Evolutionary conservation across 1,284 basidiomycete species (phyloP).

Genomic region (Apiotrichum gracile): DNA sequence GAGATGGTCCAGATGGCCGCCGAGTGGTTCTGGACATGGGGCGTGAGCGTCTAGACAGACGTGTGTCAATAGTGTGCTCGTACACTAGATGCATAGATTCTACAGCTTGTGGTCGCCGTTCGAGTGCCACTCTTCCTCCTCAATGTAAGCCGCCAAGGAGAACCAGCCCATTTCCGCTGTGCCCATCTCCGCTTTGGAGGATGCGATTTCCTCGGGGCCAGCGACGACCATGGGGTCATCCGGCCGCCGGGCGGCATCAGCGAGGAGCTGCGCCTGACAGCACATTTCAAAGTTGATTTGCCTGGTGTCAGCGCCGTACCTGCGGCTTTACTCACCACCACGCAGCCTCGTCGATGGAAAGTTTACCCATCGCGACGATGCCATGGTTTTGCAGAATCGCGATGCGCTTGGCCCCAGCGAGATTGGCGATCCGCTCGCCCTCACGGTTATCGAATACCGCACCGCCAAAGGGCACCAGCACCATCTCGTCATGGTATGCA

Average conservation of each 20-base stretch:
- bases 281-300: slow-evolving; percentile 41
- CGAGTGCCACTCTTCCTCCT: slow-evolving; percentile 35
- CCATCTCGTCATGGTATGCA: slow-evolving; percentile 32
- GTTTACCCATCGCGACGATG: slow-evolving; percentile 27
- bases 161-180: slow-evolving; percentile 42
- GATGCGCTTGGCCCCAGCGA: slow-evolving; percentile 24
- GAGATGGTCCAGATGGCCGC: slow-evolving; percentile 42
- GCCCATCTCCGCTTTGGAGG: slow-evolving; percentile 37
- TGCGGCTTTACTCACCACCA: slow-evolving; percentile 35
- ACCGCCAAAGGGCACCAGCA: slow-evolving; percentile 39
- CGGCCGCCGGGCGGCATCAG: slow-evolving; percentile 32
- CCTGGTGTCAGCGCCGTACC: slow-evolving; percentile 14
- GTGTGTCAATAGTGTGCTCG: too few relatives aligned
- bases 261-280: slow-evolving; percentile 38
- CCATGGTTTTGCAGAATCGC: slow-evolving; percentile 43
- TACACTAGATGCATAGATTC: too few relatives aligned
- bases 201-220: slow-evolving; percentile 29
- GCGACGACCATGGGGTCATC: slow-evolving; percentile 23
- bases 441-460: slow-evolving; percentile 38
- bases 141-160: slow-evolving; percentile 32
- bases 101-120: slow-evolving; percentile 33
- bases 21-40: slow-evolving; percentile 41
- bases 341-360: slow-evolving; percentile 40
- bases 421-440: slow-evolving; percentile 33
- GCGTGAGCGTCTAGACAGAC: neutral